Conservation (phyloP, 1,139 yeast species). For the Williopsis jadinii region DNA sequence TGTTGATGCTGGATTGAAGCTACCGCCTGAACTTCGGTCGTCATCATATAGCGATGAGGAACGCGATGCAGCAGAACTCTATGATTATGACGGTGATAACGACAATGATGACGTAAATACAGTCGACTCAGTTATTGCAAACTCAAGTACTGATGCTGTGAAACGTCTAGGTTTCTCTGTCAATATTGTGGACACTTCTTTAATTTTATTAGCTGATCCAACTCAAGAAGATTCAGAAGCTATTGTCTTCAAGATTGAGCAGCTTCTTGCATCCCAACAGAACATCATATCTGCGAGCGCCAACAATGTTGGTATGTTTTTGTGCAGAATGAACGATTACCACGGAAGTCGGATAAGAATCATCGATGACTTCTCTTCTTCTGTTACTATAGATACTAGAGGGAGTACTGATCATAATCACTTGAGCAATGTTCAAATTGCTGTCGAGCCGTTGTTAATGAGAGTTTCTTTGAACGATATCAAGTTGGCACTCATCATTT, state of each 20-base stretch:
- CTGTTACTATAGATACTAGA: constrained; percentile 66
- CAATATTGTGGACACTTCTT: constrained; percentile 71
- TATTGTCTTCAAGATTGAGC: constrained; percentile 81
- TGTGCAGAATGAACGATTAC: constrained; percentile 65
- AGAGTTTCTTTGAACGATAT: constrained; percentile 86
- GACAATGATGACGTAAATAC: constrained; percentile 3
- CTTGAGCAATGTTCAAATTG: constrained; percentile 58
- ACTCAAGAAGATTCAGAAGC: constrained; percentile 70
- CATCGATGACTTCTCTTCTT: constrained; percentile 82
- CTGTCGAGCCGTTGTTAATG: constrained; percentile 74
- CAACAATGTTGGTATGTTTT: constrained; percentile 79
- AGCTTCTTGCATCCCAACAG: constrained; percentile 65
- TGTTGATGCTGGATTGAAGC: constrained; percentile 36
- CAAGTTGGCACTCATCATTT: constrained; percentile 64
- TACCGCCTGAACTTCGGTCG: constrained; percentile 8
- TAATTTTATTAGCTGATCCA: constrained; percentile 78
- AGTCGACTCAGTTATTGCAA: neutral
- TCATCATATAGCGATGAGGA: neutral
- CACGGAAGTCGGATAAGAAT: constrained; percentile 60
- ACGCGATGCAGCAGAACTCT: constrained; percentile 8
- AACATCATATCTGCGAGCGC: constrained; percentile 58
- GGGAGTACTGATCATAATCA: constrained; percentile 52
- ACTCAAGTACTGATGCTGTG: constrained; percentile 1
- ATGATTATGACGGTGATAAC: neutral
- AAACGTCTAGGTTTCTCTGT: constrained; percentile 47